Conservation (phyloP, 2,329 filamentous ascomycete genomes). For the Botryotinia globosa region DNA sequence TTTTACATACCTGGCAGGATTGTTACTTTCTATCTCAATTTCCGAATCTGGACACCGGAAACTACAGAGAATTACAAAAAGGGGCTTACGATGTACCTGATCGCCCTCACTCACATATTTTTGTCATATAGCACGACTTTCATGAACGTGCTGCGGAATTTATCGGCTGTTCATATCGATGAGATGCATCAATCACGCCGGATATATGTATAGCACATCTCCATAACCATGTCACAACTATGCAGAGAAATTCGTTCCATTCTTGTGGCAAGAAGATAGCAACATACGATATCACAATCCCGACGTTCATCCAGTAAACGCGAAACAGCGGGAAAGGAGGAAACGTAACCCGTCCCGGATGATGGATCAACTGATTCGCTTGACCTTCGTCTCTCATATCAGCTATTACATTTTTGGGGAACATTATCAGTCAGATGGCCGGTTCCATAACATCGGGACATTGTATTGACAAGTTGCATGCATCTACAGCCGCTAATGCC, state of each 20-base stretch:
- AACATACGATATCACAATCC: background rate
- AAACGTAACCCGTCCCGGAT: background rate
- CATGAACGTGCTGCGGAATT: background rate
- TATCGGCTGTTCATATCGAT: background rate
- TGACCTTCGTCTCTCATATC: background rate
- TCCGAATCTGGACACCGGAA: background rate
- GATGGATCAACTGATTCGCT: background rate
- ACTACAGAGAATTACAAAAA: background rate
- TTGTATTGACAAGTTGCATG: background rate
- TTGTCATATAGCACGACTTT: background rate
- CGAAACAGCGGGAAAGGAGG: background rate
- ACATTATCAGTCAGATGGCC: background rate
- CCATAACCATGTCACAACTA: background rate
- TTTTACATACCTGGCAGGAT: background rate
- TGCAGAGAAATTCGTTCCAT: background rate
- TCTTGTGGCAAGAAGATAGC: background rate
- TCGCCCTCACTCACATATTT: background rate
- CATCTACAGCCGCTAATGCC: background rate
- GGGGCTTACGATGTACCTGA: background rate
- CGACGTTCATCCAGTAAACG: background rate
- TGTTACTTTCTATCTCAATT: background rate
- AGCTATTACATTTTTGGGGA: background rate
- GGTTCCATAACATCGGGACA: background rate
- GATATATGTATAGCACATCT: background rate
- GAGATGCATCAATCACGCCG: background rate